phyloP scores from a whole-genome alignment of 805 yeast genomes.

The Alloascoidea africana region DNA sequence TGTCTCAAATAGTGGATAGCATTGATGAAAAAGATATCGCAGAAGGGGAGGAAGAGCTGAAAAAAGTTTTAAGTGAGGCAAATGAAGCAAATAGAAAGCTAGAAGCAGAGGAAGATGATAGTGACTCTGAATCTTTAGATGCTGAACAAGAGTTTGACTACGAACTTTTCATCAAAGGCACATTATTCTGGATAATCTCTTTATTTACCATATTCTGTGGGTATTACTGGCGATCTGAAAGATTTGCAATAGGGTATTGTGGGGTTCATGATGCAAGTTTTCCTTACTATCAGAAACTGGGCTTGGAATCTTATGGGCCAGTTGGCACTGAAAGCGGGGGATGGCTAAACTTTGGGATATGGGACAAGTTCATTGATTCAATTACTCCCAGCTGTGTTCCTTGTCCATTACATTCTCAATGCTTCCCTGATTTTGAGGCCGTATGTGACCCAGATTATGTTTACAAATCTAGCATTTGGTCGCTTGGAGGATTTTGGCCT shows the following conservation, averaged over 20 bases:
- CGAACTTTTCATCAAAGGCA: not conserved
- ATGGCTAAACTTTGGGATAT: conserved; percentile 18
- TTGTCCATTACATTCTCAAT: conserved; percentile 74
- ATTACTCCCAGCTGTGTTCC: conserved; percentile 50
- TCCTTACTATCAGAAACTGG: too few species aligned
- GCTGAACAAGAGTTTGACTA: not conserved
- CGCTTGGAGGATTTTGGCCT: conserved; percentile 43
- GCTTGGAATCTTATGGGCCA: too few species aligned
- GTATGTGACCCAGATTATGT: conserved; percentile 61
- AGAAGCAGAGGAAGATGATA: not conserved
- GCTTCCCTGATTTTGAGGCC: conserved; percentile 42
- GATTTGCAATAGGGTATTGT: conserved; percentile 56
- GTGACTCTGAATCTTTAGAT: not conserved
- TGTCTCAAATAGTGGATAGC: not conserved
- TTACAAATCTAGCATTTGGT: conserved; percentile 34
- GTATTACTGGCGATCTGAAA: conserved; percentile 53
- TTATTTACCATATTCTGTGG: conserved; percentile 17
- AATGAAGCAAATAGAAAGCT: not conserved
- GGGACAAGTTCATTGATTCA: conserved; percentile 21
- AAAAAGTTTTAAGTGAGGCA: not conserved
- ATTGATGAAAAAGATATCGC: not conserved
- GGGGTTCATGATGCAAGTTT: too few species aligned
- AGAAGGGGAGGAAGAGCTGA: not conserved
- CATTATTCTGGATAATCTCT: not conserved
- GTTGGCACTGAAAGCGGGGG: conserved; percentile 15